Base-by-base conservation (phyloP, 495 filamentous ascomycete species). In the Echria macrotheca region DNA sequence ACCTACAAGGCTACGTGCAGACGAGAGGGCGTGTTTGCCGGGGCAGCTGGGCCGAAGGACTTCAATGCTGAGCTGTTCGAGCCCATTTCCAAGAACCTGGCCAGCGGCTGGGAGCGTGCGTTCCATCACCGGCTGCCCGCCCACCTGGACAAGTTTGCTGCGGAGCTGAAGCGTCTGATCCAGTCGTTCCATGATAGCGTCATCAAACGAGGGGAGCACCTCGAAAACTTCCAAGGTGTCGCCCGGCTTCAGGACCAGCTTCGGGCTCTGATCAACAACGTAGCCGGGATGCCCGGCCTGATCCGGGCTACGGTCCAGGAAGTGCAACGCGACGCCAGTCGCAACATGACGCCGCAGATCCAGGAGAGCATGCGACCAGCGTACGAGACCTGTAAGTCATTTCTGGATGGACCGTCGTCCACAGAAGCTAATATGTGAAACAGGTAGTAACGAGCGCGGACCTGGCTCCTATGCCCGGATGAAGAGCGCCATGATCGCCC, bases 1-100 rank as follows among this genome's bases (percentile, higher is more conserved):
- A 84, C 83, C 0, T 87, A 85, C 53, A 80, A 77, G 60, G 84
- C 83, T n/a, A 71, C 73, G 5, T 77, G 74, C 57, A 67, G 73
- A 44, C 69, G 82, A 15, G 24, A 56, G 4, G 65, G 73, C 11
- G 52, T 67, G 10, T 74, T 55, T 23, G 1, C 31, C 5, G 72
- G 71, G 32, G 46, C 55, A 19, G 15, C 45, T 8, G 73, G 73
- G 0, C 44, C 53, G 2, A 61, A 63, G 19, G 73, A 81, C 44
- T 75, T 79, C 57, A 82, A 82, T 33, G 56, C 44, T 14, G 67
- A 70, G 18, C 65, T 76, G 4, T 68, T 69, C 3, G 72, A 76
- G 11, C 80, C 81, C 0, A 74, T 84, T 44, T 70, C 70, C 11
- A 75, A 72, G 43, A 47, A 62, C n/a, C 43, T 84, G 15, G 73